Evolutionary conservation across 805 yeast genomes (phyloP).

Genomic region (Hanseniaspora meyeri): DNA sequence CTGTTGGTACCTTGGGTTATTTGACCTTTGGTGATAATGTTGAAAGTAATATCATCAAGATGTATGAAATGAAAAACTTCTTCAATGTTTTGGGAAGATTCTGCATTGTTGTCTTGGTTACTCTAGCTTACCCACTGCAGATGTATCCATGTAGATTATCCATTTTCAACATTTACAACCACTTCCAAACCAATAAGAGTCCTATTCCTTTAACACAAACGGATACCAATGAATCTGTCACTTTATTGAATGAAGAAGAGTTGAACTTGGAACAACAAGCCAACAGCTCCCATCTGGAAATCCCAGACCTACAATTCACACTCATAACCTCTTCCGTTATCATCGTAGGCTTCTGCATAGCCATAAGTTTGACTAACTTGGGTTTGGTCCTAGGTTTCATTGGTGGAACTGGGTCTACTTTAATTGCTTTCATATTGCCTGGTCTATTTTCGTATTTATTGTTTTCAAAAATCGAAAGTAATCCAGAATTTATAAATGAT

Average conservation of each 20-base stretch:
- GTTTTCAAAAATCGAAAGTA: slow-evolving; percentile 27
- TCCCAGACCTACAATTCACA: slow-evolving; percentile 27
- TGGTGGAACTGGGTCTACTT: slow-evolving; percentile 74
- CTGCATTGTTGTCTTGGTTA: slow-evolving; percentile 68
- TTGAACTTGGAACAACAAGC: slow-evolving; percentile 8
- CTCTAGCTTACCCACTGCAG: slow-evolving; percentile 79
- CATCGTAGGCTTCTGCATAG: slow-evolving; percentile 39
- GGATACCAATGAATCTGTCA: slow-evolving; percentile 9
- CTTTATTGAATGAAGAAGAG: slow-evolving; percentile 10
- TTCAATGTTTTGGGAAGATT: slow-evolving; percentile 69
- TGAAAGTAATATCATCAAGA: slow-evolving; percentile 63
- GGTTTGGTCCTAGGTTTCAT: slow-evolving; percentile 60
- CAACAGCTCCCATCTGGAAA: slow-evolving; percentile 2
- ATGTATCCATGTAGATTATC: slow-evolving; percentile 84
- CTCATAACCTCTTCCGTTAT: slow-evolving; percentile 39
- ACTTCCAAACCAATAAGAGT: slow-evolving; percentile 22
- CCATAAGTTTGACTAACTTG: slow-evolving; percentile 48
- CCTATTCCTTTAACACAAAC: slow-evolving; percentile 3
- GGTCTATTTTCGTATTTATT: slow-evolving; percentile 53
- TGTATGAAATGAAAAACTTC: slow-evolving; percentile 49
- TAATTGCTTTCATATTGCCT: slow-evolving; percentile 66
- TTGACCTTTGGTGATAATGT: slow-evolving; percentile 75
- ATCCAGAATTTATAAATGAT: slow-evolving; percentile 23
- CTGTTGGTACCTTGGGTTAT: slow-evolving; percentile 75
- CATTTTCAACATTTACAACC: slow-evolving; percentile 55